A percentile compares a stretch with the other conserved stretches of the same genome.
Evolutionary conservation across 2,329 filamentous ascomycete species (phyloP).

Genomic region (Pyricularia grisea): DNA sequence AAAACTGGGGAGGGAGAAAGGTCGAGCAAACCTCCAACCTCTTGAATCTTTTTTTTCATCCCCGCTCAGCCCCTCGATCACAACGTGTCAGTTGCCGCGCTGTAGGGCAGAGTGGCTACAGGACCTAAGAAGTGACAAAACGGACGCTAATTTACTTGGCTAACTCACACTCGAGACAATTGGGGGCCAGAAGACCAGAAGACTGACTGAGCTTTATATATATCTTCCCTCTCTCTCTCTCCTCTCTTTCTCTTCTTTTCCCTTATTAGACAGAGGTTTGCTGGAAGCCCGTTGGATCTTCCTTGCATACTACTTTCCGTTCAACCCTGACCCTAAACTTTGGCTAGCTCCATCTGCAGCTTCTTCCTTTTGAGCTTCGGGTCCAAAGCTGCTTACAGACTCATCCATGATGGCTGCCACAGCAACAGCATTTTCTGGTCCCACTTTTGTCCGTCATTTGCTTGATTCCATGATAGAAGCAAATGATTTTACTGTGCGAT

Average conservation of each 20-base stretch:
- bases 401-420: not conserved
- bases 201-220: no score
- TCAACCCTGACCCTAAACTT: not conserved
- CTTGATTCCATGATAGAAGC: not conserved
- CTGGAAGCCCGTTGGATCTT: not conserved
- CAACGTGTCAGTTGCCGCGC: not conserved
- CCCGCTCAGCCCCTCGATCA: not conserved
- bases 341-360: not conserved
- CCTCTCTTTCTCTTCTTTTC: no score
- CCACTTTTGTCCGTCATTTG: not conserved
- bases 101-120: not conserved
- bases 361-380: not conserved
- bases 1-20: not conserved
- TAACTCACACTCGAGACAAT: no score
- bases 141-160: no score
- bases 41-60: not conserved
- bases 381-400: not conserved
- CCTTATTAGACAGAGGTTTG: no score
- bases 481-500: not conserved
- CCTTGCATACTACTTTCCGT: not conserved
- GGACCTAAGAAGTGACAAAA: not conserved
- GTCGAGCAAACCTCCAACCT: not conserved
- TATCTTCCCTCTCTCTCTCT: no score
- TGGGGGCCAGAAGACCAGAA: no score
- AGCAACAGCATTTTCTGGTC: not conserved